Conservation (phyloP, 495 filamentous ascomycete species). For the Aspergillus bertholletiae region DNA sequence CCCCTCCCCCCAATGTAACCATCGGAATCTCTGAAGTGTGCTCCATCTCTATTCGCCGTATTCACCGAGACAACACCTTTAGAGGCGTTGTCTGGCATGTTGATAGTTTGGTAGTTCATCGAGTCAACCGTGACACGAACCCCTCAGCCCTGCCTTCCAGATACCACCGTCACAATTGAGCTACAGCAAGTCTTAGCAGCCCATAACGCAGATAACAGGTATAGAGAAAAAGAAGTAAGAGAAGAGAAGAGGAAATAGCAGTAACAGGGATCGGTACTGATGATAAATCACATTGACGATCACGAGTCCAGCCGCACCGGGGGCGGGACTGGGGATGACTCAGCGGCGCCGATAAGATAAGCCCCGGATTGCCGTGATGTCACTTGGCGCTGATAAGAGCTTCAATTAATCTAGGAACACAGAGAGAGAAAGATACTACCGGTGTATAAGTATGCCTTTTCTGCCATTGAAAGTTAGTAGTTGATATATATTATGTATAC, state of each 20-base stretch:
- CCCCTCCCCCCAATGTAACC: slow-evolving; percentile 1
- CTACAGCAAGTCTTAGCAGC: background rate
- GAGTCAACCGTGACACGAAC: slow-evolving; percentile 4
- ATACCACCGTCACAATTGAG: background rate
- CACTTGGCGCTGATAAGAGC: background rate
- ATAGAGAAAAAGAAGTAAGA: background rate
- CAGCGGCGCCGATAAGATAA: slow-evolving; percentile 1
- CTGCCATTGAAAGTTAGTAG: too few relatives aligned
- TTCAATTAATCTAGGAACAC: background rate
- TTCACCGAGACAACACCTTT: slow-evolving; percentile 4
- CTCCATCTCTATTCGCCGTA: slow-evolving; percentile 8
- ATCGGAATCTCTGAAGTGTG: background rate
- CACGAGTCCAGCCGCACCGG: background rate
- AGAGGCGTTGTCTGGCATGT: slow-evolving; percentile 28
- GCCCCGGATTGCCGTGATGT: background rate
- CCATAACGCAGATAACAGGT: background rate
- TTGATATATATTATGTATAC: too few relatives aligned
- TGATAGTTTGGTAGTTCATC: slow-evolving; percentile 41
- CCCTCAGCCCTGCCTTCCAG: slow-evolving; percentile 1
- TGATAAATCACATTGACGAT: background rate
- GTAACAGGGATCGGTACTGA: background rate
- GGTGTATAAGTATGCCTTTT: too few relatives aligned
- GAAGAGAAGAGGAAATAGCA: background rate
- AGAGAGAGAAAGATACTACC: too few relatives aligned
- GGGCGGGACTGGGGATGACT: background rate